phyloP scores from a whole-genome alignment of 1,139 yeast species.

The Hansenula sp. region DNA sequence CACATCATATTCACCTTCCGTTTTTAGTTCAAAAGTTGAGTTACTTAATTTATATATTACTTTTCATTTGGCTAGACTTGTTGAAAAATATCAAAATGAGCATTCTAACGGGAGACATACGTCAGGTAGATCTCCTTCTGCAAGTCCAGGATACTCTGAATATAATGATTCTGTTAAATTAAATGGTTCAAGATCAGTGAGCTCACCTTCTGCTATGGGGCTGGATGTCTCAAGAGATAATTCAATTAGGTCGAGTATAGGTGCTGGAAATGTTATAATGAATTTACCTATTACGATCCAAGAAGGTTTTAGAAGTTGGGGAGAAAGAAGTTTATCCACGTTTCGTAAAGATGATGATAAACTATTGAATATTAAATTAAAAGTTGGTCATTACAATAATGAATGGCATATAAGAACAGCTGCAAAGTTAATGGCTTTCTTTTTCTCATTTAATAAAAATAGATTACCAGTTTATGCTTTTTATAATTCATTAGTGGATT shows the following conservation, averaged over 20 bases:
- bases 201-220: not conserved
- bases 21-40: constrained; percentile 47
- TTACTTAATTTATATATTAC: constrained; percentile 60
- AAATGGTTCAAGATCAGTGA: constrained; percentile 5
- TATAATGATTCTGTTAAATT: constrained; percentile 16
- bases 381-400: constrained; percentile 60
- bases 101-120: too few relatives aligned
- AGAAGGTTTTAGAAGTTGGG: constrained; percentile 14
- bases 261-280: not conserved
- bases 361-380: constrained; percentile 39
- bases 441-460: constrained; percentile 47
- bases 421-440: constrained; percentile 49
- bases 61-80: constrained; percentile 45
- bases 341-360: constrained; percentile 4
- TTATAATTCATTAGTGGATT: constrained; percentile 81
- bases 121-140: too few relatives aligned
- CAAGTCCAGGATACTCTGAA: constrained; percentile 13
- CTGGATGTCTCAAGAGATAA: too few relatives aligned
- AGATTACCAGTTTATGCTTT: constrained; percentile 50
- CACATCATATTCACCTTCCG: constrained; percentile 35
- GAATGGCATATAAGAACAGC: constrained; percentile 82
- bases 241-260: too few relatives aligned
- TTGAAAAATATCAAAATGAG: constrained; percentile 21
- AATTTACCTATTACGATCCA: constrained; percentile 14
- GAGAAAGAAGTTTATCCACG: constrained; percentile 9